Evolutionary conservation across 1,284 basidiomycete genomes (phyloP), one percentile per base, ranked within the genome.

Genomic region (Trametes polyzona): DNA sequence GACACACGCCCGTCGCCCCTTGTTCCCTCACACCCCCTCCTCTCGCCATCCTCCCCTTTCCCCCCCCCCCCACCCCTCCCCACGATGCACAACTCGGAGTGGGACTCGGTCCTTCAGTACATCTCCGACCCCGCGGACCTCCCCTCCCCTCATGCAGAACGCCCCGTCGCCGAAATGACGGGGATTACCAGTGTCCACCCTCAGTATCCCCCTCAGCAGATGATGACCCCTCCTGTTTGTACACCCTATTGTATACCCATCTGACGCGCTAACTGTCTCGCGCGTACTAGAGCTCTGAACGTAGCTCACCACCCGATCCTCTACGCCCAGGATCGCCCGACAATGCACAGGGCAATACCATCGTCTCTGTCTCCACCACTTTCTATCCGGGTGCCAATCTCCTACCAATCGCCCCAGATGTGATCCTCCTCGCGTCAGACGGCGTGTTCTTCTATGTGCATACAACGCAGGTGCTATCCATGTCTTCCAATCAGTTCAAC

Each of bases 281-380:
- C 43, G 9, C 44, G 17, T 32, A 26, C 23, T 42, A 76, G 74
- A 60, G 52, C 19, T 75, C 74, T 0, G 55, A 67, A 37, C 56
- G 64, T 17, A 68, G 68, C 37, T 71, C 78, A 0, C 71, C 75
- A 5, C 72, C 75, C n/a, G n/a, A 12, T 27, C 41, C 11, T n/a
- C n/a, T 71, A 69, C n/a, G 63, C 74, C 58, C 40, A 72, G 61
- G 74, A 66, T 12, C 44, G 1, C 54, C 47, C 12, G 26, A 30
- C 10, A 55, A 57, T 19, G 49, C 55, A 16, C 12, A 49, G 2
- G 59, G 73, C 30, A 73, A 72, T 49, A 68, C 75, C 6, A 72
- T 88, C 52, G 84, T 92, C 58, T 90, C 88, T 1, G 83, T 92
- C 37, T 91, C 90, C 14, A 92, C 90, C 19, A 88, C 88, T 0